Conservation (phyloP, 805 yeast species). For the Kurtzmaniella cleridarum region DNA sequence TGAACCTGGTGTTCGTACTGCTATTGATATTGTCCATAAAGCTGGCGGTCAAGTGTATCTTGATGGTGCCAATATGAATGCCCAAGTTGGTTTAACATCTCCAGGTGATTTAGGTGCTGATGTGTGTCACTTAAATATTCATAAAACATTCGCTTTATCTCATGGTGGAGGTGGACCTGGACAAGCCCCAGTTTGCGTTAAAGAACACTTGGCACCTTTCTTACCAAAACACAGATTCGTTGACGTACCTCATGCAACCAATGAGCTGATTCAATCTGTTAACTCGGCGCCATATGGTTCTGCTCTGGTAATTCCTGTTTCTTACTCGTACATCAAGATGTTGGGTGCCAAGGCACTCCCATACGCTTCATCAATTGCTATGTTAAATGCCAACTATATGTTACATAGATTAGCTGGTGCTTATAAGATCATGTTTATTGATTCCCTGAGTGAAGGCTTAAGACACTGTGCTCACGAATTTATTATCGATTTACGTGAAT, state of each 20-base stretch:
- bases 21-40: slow-evolving; percentile 78
- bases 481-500: slow-evolving; percentile 83
- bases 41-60: slow-evolving; percentile 94
- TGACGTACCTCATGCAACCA: slow-evolving; percentile 43
- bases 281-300: slow-evolving; percentile 95
- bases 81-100: slow-evolving; percentile 94
- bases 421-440: slow-evolving; percentile 73
- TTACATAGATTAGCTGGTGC: slow-evolving; percentile 66
- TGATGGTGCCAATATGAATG: slow-evolving; percentile 99
- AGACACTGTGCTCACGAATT: slow-evolving; percentile 95
- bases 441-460: slow-evolving; percentile 39
- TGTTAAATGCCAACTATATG: slow-evolving; percentile 96
- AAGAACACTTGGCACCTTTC: slow-evolving; percentile 69
- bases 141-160: slow-evolving; percentile 95
- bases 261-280: slow-evolving; percentile 64
- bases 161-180: slow-evolving; percentile 99
- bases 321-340: slow-evolving; percentile 92
- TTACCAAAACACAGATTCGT: slow-evolving; percentile 75
- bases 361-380: slow-evolving; percentile 82
- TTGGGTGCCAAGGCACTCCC: slow-evolving; percentile 84
- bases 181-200: slow-evolving; percentile 96
- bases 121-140: slow-evolving; percentile 94
- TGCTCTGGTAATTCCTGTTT: slow-evolving; percentile 87
- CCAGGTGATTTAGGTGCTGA: slow-evolving; percentile 98
- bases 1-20: slow-evolving; percentile 83